Conservation (phyloP, 768 basidiomycete genomes). For the Lentinula guzmanii region DNA sequence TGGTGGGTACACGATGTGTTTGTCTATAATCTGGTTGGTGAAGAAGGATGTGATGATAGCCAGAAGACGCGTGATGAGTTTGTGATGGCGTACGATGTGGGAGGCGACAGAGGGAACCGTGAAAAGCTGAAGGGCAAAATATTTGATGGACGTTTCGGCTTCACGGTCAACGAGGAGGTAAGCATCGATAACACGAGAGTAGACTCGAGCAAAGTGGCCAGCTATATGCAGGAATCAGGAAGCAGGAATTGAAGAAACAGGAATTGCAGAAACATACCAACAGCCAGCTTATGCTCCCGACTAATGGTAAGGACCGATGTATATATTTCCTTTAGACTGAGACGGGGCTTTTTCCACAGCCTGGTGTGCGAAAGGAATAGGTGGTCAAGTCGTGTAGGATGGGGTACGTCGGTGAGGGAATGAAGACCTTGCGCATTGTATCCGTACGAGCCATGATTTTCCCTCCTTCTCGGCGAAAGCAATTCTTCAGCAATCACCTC, state of each 20-base stretch:
- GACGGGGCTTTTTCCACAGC: conserved; percentile 79
- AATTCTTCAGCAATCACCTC: conserved; percentile 71
- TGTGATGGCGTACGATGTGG: conserved; percentile 69
- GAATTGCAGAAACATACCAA: conserved; percentile 49
- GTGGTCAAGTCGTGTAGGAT: conserved; percentile 64
- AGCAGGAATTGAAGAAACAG: not conserved
- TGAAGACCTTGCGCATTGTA: conserved; percentile 30
- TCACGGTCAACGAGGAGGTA: conserved; percentile 93
- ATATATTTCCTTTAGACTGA: conserved; percentile 80
- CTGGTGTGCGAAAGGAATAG: conserved; percentile 77
- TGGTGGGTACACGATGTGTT: conserved; percentile 51
- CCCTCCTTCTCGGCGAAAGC: conserved; percentile 53
- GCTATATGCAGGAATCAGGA: conserved; percentile 34
- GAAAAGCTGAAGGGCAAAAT: conserved; percentile 89
- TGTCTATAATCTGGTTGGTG: conserved; percentile 80
- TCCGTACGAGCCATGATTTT: conserved; percentile 35
- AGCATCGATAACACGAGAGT: conserved; percentile 81
- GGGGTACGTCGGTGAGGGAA: conserved; percentile 36
- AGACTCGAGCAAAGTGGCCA: conserved; percentile 78
- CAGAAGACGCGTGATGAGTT: conserved; percentile 71
- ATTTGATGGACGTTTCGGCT: conserved; percentile 91
- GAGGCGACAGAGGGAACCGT: conserved; percentile 82
- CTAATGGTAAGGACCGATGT: conserved; percentile 68
- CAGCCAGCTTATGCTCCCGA: conserved; percentile 64
- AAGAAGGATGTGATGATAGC: conserved; percentile 88